phyloP scores from a whole-genome alignment of 148 eudicot species.

The Tetragonia tetragonoides region DNA sequence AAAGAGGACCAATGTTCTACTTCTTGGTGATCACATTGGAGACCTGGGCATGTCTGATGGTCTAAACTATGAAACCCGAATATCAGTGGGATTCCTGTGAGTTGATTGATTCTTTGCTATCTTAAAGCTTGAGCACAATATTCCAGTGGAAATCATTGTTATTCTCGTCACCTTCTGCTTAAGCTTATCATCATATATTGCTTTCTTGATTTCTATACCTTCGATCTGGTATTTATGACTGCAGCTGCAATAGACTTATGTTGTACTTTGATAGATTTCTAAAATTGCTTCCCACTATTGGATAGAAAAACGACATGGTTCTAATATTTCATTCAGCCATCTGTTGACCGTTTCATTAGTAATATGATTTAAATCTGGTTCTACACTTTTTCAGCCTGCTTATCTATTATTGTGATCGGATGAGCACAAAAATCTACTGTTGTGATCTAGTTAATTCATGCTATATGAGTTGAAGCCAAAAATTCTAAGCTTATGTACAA shows the following conservation, averaged over 20 bases:
- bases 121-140: neutral
- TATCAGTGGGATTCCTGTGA: slow-evolving; percentile 91
- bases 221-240: neutral
- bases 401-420: too few relatives aligned
- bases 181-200: neutral
- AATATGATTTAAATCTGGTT: too few relatives aligned
- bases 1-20: slow-evolving; percentile 79
- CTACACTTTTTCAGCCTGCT: too few relatives aligned
- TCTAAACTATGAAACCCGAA: slow-evolving; percentile 67
- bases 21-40: slow-evolving; percentile 92
- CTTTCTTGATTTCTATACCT: neutral
- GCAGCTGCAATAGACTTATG: neutral
- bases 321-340: too few relatives aligned
- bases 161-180: neutral
- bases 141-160: neutral
- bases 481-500: too few relatives aligned
- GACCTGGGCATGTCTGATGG: slow-evolving; percentile 98
- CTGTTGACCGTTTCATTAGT: too few relatives aligned
- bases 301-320: neutral
- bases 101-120: slow-evolving; percentile 28
- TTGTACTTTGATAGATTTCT: neutral
- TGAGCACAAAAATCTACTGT: too few relatives aligned
- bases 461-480: too few relatives aligned
- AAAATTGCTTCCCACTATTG: neutral
- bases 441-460: too few relatives aligned